Base-by-base conservation (phyloP, 78 protist genomes). In the Cavenderia fasciculata region DNA sequence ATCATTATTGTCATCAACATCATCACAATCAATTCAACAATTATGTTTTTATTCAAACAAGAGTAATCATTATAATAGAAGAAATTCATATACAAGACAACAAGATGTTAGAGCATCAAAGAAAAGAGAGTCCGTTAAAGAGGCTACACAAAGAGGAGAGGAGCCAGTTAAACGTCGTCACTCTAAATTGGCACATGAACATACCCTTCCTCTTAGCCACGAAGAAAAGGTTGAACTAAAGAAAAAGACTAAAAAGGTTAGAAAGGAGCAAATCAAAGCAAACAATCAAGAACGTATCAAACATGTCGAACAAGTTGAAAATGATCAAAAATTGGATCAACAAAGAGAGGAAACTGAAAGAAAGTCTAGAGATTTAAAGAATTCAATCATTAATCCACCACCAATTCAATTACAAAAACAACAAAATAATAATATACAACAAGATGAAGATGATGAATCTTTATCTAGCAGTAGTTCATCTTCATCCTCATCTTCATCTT, bases 31-130 rank as follows among this genome's bases (percentile, higher is more conserved):
- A n/a, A n/a, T n/a, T n/a, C n/a, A n/a, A n/a, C n/a, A n/a, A n/a
- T n/a, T n/a, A n/a, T n/a, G n/a, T n/a, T n/a, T n/a, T n/a, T n/a
- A n/a, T n/a, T n/a, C n/a, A n/a, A n/a, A n/a, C n/a, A 71, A 31
- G 18, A 6, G 25, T 4, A 31, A 23, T 46, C 75, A 69, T 46
- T 29, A 69, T 25, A 31, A 57, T 41, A 77, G 54, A 65, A 61
- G 87, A 63, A 52, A 49, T n/a, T 77, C 87, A 44, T 77, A 51
- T 51, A 43, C 74, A 77, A 73, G 63, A 36, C 18, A 65, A 51
- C 74, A 63, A 63, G 87, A 77, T 63, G 47, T 49, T 11, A 34
- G 44, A 12, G 21, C 38, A 27, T 6, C 25, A 12, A 77, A 77
- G 11, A 63, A 54, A 36, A 77, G 74, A 77, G 87, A 77, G 59